Evolutionary conservation across 1,284 basidiomycete genomes (phyloP).

Genomic region (Pseudomicrostroma phylloplanum): DNA sequence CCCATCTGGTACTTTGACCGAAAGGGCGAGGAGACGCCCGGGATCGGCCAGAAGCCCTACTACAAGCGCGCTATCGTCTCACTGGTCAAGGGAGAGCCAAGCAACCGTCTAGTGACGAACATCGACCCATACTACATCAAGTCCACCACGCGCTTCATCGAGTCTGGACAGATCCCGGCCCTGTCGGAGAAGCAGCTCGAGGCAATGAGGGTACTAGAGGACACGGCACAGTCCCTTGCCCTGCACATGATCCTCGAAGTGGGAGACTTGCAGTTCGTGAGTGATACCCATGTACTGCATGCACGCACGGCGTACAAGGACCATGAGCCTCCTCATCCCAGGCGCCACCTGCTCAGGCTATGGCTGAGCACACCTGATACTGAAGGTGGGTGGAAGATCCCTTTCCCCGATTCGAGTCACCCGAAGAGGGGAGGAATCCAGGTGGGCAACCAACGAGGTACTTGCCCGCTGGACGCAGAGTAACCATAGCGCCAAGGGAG

Average conservation of each 20-base stretch:
- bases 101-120: conserved; percentile 26
- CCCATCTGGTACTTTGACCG: conserved; percentile 45
- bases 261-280: conserved; percentile 46
- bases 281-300: conserved; percentile 51
- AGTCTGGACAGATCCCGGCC: conserved; percentile 52
- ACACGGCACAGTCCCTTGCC: conserved; percentile 51
- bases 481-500: conserved; percentile 17
- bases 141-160: conserved; percentile 39
- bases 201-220: conserved; percentile 53
- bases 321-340: conserved; percentile 26
- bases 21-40: conserved; percentile 33
- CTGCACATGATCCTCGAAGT: conserved; percentile 54
- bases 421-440: conserved; percentile 48
- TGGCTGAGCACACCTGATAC: conserved; percentile 52
- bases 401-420: conserved; percentile 47
- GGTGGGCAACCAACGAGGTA: conserved; percentile 41
- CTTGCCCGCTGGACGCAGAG: conserved; percentile 53
- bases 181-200: conserved; percentile 49
- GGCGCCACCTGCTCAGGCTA: conserved; percentile 53
- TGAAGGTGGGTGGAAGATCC: conserved; percentile 51
- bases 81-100: conserved; percentile 23
- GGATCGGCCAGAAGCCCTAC: conserved; percentile 22
- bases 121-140: conserved; percentile 48
- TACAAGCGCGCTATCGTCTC: conserved; percentile 28
- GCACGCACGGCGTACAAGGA: conserved; percentile 54